These are phyloP conservation scores for Colletotrichum somersetense DNA, from an alignment of 2,329 filamentous ascomycete species.

Conservation along the genomic window DNA sequence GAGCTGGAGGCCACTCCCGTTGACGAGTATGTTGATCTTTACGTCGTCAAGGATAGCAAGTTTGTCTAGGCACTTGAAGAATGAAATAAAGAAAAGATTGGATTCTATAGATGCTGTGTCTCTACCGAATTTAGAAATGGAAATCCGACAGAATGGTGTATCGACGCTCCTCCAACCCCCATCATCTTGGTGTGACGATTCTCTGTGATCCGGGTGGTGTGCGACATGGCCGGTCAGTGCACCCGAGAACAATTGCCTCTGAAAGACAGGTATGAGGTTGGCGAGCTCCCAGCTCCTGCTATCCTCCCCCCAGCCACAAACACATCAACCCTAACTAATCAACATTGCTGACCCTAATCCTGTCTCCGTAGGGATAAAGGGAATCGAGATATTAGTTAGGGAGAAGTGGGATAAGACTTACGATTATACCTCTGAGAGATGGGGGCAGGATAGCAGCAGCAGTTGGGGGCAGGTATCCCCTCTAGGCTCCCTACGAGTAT, in stretches of 20 bases:
- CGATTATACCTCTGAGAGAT: no score
- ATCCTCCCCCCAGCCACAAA: no score
- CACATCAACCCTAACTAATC: no score
- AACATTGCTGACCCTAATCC: no score
- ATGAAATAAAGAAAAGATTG: slow-evolving; percentile 18
- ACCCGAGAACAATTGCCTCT: neutral
- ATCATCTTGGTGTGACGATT: neutral
- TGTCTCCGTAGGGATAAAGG: no score
- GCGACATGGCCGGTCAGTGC: slow-evolving; percentile 3
- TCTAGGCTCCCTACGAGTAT: slow-evolving; percentile 15
- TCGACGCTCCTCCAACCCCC: neutral
- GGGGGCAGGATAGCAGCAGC: no score
- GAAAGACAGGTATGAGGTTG: neutral
- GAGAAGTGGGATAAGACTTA: no score
- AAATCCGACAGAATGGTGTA: slow-evolving; percentile 11
- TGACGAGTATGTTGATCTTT: slow-evolving; percentile 94
- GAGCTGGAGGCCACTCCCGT: slow-evolving; percentile 85
- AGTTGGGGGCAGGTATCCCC: no score
- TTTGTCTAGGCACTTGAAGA: slow-evolving; percentile 56
- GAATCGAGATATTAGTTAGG: no score
- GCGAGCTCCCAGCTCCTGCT: neutral
- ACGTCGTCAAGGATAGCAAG: slow-evolving; percentile 72
- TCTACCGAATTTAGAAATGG: slow-evolving; percentile 27
- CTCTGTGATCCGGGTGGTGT: neutral
- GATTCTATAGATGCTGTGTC: slow-evolving; percentile 27